Base-by-base conservation (phyloP, 768 basidiomycete genomes). In the Pleurotus tuoliensis region DNA sequence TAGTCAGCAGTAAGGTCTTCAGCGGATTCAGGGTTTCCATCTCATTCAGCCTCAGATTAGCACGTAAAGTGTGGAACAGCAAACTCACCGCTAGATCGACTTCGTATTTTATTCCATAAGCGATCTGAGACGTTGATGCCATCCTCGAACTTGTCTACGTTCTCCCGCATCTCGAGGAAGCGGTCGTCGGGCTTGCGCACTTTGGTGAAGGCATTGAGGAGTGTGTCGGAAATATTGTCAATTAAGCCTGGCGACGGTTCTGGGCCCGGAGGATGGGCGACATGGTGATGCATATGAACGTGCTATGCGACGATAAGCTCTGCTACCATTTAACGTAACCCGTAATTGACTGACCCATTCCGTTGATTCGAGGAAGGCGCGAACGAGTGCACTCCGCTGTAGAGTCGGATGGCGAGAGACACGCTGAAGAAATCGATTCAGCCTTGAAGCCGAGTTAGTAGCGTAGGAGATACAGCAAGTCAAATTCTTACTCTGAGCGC, bases 1-100 rank as follows among this genome's bases (percentile, higher is more conserved):
- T 99, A 99, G 77, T 99, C 97, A 61, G 86, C 86, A 59, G 94
- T 90, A 47, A 99, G 85, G 81, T 99, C 97, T 97, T 87, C 82
- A 80, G 76, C 84, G 68, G 82, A 85, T 83, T 86, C 86, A 76
- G 79, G 79, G 71, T 84, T 80, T 69, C 86, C 87, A 74, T 87
- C 89, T 90, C 86, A 72, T 88, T 90, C 73, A 90, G 88, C 82
- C 86, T 90, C 79, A 90, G 87, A 87, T 73, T 64, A 64, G 58
- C 61, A 61, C 59, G 46, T 37, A 56, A 58, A 59, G 59, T 63
- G 53, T 60, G 46, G 46, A 55, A 59, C 62, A 57, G 61, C 50
- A 50, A 56, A 80, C 89, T 85, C 73, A 97, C 95, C 95, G 69
- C 86, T 91, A 61, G 92, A 87, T 66, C 96, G 81, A 56, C 82